Evolutionary conservation across 208 protist genomes (phyloP).

Genomic region (Trypanosoma mega): DNA sequence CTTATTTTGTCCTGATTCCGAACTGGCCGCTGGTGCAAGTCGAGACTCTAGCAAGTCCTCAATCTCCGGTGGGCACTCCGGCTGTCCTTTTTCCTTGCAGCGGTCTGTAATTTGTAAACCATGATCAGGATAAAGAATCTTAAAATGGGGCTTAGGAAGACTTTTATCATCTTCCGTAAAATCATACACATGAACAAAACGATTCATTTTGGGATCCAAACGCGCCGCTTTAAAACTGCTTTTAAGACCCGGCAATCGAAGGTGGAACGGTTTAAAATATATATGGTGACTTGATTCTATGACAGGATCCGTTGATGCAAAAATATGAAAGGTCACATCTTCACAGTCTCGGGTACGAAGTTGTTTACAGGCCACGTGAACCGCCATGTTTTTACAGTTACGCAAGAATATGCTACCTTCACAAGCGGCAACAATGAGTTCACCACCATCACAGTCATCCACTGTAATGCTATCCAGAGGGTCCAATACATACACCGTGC

Average conservation of each 20-base stretch:
- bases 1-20: constrained; percentile 81
- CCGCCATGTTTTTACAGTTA: constrained; percentile 89
- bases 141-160: constrained; percentile 75
- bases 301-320: constrained; percentile 89
- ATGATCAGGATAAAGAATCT: constrained; percentile 71
- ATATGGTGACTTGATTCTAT: constrained; percentile 91
- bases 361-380: constrained; percentile 93
- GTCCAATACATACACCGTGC: constrained; percentile 84
- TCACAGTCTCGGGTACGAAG: constrained; percentile 89
- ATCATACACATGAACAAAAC: constrained; percentile 92
- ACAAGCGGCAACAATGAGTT: constrained; percentile 90
- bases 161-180: constrained; percentile 71
- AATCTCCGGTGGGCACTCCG: constrained; percentile 77
- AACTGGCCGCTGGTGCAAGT: constrained; percentile 77
- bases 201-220: constrained; percentile 72
- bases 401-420: constrained; percentile 92
- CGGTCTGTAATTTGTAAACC: constrained; percentile 62
- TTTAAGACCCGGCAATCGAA: constrained; percentile 65
- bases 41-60: constrained; percentile 65
- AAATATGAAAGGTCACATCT: constrained; percentile 77
- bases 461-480: constrained; percentile 87
- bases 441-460: constrained; percentile 92
- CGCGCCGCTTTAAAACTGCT: constrained; percentile 52
- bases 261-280: constrained; percentile 76
- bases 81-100: constrained; percentile 57